These are phyloP conservation scores for Tricholoma matsutake DNA, from an alignment of 768 basidiomycete genomes.

Conservation along the genomic window DNA sequence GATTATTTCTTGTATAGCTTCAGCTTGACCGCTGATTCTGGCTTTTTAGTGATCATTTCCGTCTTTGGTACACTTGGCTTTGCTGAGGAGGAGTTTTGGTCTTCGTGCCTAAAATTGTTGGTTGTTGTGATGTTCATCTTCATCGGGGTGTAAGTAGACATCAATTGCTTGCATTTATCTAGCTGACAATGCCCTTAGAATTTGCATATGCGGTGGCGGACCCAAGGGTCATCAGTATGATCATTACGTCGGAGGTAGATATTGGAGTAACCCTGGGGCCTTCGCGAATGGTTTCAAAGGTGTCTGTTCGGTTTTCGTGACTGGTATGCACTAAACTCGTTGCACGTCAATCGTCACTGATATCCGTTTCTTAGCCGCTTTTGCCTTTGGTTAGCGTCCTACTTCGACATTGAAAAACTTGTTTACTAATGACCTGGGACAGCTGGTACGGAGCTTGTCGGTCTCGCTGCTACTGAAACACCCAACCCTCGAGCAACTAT, in stretches of 20 bases:
- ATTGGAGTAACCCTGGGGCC: slow-evolving; percentile 38
- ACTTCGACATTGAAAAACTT: background rate
- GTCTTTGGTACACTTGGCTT: slow-evolving; percentile 45
- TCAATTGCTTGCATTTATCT: background rate
- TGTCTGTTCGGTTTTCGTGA: slow-evolving; percentile 44
- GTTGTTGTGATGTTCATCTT: slow-evolving; percentile 45
- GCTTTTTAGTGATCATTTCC: slow-evolving; percentile 31
- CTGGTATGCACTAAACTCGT: slow-evolving; percentile 22
- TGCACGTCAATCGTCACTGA: background rate
- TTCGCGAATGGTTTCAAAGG: slow-evolving; percentile 47
- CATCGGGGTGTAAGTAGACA: slow-evolving; percentile 37
- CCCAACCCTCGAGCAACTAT: slow-evolving; percentile 42
- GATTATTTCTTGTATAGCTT: background rate
- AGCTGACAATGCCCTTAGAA: slow-evolving; percentile 16
- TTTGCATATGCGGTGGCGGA: slow-evolving; percentile 42
- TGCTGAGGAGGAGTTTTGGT: slow-evolving; percentile 50
- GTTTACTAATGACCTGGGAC: background rate
- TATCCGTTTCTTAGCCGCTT: slow-evolving; percentile 26
- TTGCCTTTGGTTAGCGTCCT: slow-evolving; percentile 33
- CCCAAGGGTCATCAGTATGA: slow-evolving; percentile 33
- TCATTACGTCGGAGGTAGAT: slow-evolving; percentile 36
- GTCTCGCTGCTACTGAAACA: slow-evolving; percentile 45
- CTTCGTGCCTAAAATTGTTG: slow-evolving; percentile 45
- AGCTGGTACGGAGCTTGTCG: slow-evolving; percentile 47
- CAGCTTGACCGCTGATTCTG: background rate